These are phyloP conservation scores for Forsythia viridissima DNA, from an alignment of 257 asterid species.

Conservation along the genomic window DNA sequence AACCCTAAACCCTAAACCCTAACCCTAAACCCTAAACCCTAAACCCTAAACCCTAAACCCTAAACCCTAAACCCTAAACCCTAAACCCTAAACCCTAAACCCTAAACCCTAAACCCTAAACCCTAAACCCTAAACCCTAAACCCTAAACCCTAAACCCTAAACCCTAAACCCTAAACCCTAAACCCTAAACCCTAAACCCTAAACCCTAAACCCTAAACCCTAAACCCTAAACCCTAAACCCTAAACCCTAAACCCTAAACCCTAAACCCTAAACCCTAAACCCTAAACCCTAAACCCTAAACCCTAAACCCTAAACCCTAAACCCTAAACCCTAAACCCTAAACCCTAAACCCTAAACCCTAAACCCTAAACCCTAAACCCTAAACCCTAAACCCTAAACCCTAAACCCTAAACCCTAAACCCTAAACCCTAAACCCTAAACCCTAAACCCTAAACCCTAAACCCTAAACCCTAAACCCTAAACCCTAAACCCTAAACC, in stretches of 20 bases:
- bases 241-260: constrained; percentile 16
- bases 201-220: constrained; percentile 17
- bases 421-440: background rate
- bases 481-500: constrained; percentile 19
- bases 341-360: constrained; percentile 12
- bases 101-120: constrained; percentile 1
- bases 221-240: constrained; percentile 20
- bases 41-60: too few relatives aligned
- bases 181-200: constrained; percentile 23
- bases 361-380: constrained; percentile 23
- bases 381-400: constrained; percentile 23
- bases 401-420: constrained; percentile 18
- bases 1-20: too few relatives aligned
- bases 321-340: constrained; percentile 4
- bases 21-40: too few relatives aligned
- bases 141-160: constrained; percentile 8
- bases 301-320: constrained; percentile 13
- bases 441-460: constrained; percentile 14
- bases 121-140: constrained; percentile 9
- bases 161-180: constrained; percentile 17
- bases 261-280: constrained; percentile 20
- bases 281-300: constrained; percentile 18
- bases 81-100: too few relatives aligned
- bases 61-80: too few relatives aligned
- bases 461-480: constrained; percentile 24